Conservation (phyloP, 306 rosid species). For the Cercis canadensis region DNA sequence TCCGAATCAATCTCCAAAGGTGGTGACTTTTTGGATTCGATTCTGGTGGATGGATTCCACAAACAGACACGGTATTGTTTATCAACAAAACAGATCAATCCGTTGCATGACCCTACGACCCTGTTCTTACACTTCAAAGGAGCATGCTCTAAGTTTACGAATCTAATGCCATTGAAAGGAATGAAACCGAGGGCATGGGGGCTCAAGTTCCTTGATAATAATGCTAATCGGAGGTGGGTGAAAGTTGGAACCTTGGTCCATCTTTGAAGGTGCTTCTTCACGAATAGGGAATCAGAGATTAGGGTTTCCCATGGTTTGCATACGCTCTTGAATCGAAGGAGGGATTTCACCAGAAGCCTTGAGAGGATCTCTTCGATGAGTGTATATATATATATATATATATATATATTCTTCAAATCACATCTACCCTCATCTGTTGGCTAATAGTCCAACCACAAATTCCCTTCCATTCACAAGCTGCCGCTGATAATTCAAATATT, state of each 20-base stretch:
- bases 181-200: too few species aligned
- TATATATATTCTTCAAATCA: too few species aligned
- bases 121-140: not conserved
- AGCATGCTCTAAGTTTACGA: too few species aligned
- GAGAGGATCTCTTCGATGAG: not conserved
- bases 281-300: not conserved
- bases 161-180: not conserved
- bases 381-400: too few species aligned
- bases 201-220: not conserved
- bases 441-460: too few species aligned
- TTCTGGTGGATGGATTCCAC: conserved; percentile 33
- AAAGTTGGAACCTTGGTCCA: not conserved
- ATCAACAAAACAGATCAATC: not conserved
- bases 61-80: not conserved
- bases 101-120: not conserved
- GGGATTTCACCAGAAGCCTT: not conserved
- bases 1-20: too few species aligned
- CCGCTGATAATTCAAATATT: too few species aligned
- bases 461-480: too few species aligned
- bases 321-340: not conserved
- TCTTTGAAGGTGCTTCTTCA: not conserved
- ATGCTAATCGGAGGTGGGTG: not conserved
- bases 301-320: not conserved
- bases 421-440: too few species aligned
- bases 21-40: not conserved